Percentiles rank a stretch among this genome's conserved stretches.
Conservation (phyloP, 441 rosid species). For the Pelargonium fulgidum region DNA sequence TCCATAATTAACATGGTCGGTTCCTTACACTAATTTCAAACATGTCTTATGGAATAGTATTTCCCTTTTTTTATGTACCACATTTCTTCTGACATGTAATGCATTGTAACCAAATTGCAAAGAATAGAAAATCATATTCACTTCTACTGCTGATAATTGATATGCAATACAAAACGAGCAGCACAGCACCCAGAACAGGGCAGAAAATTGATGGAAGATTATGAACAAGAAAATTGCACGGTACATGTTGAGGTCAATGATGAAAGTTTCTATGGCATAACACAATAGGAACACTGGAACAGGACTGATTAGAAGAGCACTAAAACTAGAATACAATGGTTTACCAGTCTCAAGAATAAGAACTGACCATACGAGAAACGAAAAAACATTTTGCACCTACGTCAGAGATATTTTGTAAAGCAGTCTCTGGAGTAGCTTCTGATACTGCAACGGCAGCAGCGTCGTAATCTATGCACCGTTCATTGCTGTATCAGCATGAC, state of each 20-base stretch:
- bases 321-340: slow-evolving; percentile 27
- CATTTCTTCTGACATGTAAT: too few species aligned
- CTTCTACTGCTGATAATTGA: too few species aligned
- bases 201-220: too few species aligned
- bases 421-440: slow-evolving; percentile 14
- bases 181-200: too few species aligned
- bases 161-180: too few species aligned
- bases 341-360: slow-evolving; percentile 22
- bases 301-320: not conserved
- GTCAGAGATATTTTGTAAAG: slow-evolving; percentile 16
- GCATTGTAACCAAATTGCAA: too few species aligned
- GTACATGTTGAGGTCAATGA: not conserved
- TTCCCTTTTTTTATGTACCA: too few species aligned
- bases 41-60: too few species aligned
- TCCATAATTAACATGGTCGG: too few species aligned
- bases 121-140: too few species aligned
- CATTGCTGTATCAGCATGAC: slow-evolving; percentile 54
- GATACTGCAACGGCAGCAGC: slow-evolving; percentile 6
- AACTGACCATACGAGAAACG: slow-evolving; percentile 13
- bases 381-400: slow-evolving; percentile 12
- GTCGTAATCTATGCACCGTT: slow-evolving; percentile 60
- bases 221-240: too few species aligned
- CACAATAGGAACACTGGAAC: not conserved
- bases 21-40: too few species aligned
- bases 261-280: not conserved